Percentiles rank a stretch among this genome's conserved stretches.
These are phyloP conservation scores for Phalaenopsis hybrid DNA, from an alignment of 116 monocot genomes.

Conservation along the genomic window DNA sequence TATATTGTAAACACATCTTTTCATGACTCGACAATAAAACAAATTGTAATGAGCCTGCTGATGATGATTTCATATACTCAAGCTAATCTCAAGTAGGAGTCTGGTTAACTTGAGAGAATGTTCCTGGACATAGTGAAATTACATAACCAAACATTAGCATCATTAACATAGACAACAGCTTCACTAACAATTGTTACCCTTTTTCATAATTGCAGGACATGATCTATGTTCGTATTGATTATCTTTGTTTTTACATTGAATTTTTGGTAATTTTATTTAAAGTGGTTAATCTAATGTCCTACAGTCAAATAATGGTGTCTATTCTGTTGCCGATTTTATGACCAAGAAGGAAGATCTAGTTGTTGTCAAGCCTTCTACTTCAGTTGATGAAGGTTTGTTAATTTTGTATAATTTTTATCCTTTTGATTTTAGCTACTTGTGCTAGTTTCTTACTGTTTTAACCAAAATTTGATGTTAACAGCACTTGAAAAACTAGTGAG, in stretches of 20 bases:
- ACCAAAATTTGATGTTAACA: constrained; percentile 17
- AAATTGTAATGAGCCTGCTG: background rate
- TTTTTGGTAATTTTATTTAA: background rate
- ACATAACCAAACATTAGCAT: background rate
- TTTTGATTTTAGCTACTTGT: constrained; percentile 10
- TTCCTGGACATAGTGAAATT: background rate
- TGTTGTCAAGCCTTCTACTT: constrained; percentile 51
- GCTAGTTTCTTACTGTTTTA: constrained; percentile 3
- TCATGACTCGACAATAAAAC: background rate
- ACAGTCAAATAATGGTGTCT: constrained; percentile 42
- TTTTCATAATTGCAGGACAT: background rate
- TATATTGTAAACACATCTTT: no score
- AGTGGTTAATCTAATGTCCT: constrained; percentile 1
- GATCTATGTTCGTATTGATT: background rate
- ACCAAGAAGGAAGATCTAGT: constrained; percentile 55
- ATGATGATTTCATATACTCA: background rate
- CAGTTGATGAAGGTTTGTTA: constrained; percentile 58
- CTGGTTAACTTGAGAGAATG: background rate
- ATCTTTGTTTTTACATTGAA: background rate
- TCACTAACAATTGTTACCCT: background rate
- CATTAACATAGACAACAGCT: background rate
- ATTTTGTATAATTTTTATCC: background rate
- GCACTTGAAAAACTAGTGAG: constrained; percentile 72
- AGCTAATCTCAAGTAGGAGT: background rate
- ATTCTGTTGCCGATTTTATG: constrained; percentile 79